Evolutionary conservation across 2,329 filamentous ascomycete species (phyloP), one percentile per base, ranked within the genome.

Genomic region (Aspergillus hiratsukae): DNA sequence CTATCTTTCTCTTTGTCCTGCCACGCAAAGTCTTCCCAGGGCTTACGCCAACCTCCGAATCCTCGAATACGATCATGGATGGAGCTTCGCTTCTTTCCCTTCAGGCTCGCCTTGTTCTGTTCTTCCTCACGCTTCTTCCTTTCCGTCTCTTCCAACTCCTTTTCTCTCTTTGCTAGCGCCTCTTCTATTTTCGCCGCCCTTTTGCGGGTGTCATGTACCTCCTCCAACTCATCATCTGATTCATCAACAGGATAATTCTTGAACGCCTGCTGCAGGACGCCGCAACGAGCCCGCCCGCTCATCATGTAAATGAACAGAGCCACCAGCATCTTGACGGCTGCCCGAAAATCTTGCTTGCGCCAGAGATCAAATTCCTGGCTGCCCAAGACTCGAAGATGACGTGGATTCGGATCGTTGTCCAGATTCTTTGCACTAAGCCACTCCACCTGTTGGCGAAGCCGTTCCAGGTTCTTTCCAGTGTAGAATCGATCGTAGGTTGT

Each of bases 301-400:
- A 70, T 63, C 49, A 71, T 49, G 54, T 71, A 71, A 46, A 64
- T 41, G 2, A 60, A 35, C 43, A 71, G 45, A 0, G 60, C 69
- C 6, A 60, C 58, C 3, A 70, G 49, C 5, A 65, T 37, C 3
- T 57, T 55, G 6, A 65, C 29, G 0, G 62, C 66, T 0, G 50
- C 60, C 1, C 14, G 35, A 40, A 69, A 70, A 25, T 68, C 66
- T 3, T 52, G 48, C 43, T 55, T 53, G 0, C 46, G 23, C 66
- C 66, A 70, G 5, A 71, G 57, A 25, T 71, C 62, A 43, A 63
- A 71, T 25, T 71, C 69, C 3, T 56, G 46, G n/a, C 64, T 68
- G 4, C 52, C 65, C 0, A 68, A 46, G 3, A 69, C 54, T 4
- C 63, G 63, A 56, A 71, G 66, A 1, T 59, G 61, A 2, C 57